Conservation (phyloP, 108 stramenopile genomes). For the Fragilariopsis cylindrus region DNA sequence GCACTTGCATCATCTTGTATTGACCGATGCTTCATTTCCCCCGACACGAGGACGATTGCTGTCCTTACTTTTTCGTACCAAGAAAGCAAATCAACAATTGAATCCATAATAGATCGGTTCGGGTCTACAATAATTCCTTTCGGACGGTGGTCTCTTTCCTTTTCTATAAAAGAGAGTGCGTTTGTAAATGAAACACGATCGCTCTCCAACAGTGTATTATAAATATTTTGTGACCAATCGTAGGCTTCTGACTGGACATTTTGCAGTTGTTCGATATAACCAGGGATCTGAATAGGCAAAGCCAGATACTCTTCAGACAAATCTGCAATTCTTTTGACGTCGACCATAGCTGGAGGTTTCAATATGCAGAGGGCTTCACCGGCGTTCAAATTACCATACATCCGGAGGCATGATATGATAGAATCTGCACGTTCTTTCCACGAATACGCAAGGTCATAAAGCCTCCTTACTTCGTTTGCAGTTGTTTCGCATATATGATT, state of each 20-base stretch:
- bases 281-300: constrained; percentile 43
- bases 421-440: constrained; percentile 51
- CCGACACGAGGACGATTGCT: background rate
- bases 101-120: constrained; percentile 42
- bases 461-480: background rate
- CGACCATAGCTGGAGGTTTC: constrained; percentile 48
- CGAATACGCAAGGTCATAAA: constrained; percentile 23
- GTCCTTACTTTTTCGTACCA: constrained; percentile 46
- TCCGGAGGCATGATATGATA: constrained; percentile 32
- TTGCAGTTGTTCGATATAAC: constrained; percentile 31
- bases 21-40: background rate
- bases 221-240: constrained; percentile 48
- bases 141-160: constrained; percentile 40
- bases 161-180: constrained; percentile 6
- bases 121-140: constrained; percentile 71
- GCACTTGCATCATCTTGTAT: background rate
- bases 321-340: constrained; percentile 46
- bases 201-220: constrained; percentile 5
- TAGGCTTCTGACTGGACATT: constrained; percentile 38
- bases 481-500: background rate
- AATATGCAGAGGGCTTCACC: constrained; percentile 12
- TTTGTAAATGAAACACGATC: constrained; percentile 9
- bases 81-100: constrained; percentile 46
- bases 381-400: constrained; percentile 34
- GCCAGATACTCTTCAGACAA: constrained; percentile 38